Percentiles rank a stretch among this genome's conserved stretches.
Conservation (phyloP, 2,329 filamentous ascomycete species). For the Hawksworthiomyces lignivorus region DNA sequence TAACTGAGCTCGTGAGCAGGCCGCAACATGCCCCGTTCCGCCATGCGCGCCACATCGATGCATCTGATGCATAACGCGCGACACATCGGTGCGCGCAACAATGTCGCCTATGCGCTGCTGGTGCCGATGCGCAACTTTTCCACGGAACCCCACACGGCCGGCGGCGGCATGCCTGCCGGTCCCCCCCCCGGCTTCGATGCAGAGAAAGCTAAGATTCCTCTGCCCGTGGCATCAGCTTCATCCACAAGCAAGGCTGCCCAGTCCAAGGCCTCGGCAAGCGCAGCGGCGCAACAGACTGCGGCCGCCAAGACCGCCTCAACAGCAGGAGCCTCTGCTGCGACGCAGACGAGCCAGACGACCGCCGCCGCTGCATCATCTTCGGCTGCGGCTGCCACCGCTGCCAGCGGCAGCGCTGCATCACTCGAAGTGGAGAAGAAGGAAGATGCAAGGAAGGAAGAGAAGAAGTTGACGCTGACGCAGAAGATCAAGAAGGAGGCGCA, state of each 20-base stretch:
- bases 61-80: slow-evolving; percentile 39
- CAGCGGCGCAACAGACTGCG: background rate
- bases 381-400: slow-evolving; percentile 8
- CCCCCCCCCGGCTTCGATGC: slow-evolving; percentile 87
- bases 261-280: slow-evolving; percentile 19
- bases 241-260: slow-evolving; percentile 17
- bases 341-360: slow-evolving; percentile 1
- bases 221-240: slow-evolving; percentile 41
- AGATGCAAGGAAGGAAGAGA: slow-evolving; percentile 56
- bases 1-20: no score
- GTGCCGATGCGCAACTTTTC: slow-evolving; percentile 49
- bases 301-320: no score
- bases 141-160: slow-evolving; percentile 51
- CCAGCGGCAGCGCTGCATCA: slow-evolving; percentile 16
- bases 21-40: slow-evolving; percentile 36
- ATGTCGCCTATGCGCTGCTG: slow-evolving; percentile 47
- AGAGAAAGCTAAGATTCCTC: slow-evolving; percentile 80
- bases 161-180: slow-evolving; percentile 40
- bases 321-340: background rate
- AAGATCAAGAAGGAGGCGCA: slow-evolving; percentile 90
- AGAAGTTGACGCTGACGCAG: slow-evolving; percentile 82
- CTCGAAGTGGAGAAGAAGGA: slow-evolving; percentile 44
- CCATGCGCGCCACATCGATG: slow-evolving; percentile 38
- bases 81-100: slow-evolving; percentile 35
- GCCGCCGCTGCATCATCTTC: background rate